Evolutionary conservation across 192 early-diverging fungal species (phyloP).

Genomic region (Kickxella alabastrina): DNA sequence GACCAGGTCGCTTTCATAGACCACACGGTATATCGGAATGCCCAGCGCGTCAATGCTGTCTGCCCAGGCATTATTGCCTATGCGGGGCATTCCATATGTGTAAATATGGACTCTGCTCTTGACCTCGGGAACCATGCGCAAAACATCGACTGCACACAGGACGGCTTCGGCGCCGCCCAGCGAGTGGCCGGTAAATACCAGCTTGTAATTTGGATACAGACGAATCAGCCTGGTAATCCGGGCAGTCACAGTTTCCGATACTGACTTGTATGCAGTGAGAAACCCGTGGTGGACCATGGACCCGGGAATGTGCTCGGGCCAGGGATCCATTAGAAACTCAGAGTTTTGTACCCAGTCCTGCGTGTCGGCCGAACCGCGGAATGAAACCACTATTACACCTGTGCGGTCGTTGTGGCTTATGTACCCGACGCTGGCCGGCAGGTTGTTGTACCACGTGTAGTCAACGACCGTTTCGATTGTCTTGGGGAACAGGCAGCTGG

Average conservation of each 20-base stretch:
- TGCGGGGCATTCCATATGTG: constrained; percentile 49
- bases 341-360: constrained; percentile 47
- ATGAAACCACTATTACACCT: constrained; percentile 30
- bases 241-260: constrained; percentile 16
- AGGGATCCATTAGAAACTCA: constrained; percentile 44
- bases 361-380: constrained; percentile 32
- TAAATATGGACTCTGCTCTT: constrained; percentile 34
- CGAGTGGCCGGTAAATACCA: constrained; percentile 52
- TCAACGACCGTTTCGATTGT: constrained; percentile 29
- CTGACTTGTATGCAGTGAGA: constrained; percentile 38
- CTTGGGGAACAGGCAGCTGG: constrained; percentile 21
- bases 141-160: constrained; percentile 37
- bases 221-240: constrained; percentile 11
- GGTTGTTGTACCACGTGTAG: constrained; percentile 37
- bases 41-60: constrained; percentile 16
- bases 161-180: constrained; percentile 47
- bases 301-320: constrained; percentile 38
- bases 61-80: constrained; percentile 46
- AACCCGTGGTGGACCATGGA: constrained; percentile 52
- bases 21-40: constrained; percentile 31
- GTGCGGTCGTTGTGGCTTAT: constrained; percentile 29
- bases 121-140: constrained; percentile 18
- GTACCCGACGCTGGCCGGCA: constrained; percentile 41
- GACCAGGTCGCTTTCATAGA: constrained; percentile 46
- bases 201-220: constrained; percentile 27